Conservation (phyloP, 192 early-diverging fungal species). For the Geranomyces variabilis region DNA sequence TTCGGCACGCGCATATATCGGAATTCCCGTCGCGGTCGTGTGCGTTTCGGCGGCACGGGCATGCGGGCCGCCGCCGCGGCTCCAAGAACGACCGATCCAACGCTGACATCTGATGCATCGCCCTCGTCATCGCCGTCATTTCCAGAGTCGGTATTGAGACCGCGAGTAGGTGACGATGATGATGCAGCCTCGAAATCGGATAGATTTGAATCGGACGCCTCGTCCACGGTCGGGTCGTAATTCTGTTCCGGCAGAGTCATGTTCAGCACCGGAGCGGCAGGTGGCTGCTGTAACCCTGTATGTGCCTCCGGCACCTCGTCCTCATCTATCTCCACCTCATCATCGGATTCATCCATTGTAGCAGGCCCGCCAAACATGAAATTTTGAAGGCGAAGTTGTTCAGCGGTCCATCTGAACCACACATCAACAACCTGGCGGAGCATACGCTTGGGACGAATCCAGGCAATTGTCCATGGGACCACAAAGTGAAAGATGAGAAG, state of each 20-base stretch:
- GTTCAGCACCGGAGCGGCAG: background rate
- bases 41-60: conserved; percentile 24
- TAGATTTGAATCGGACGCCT: background rate
- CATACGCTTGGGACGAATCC: conserved; percentile 63
- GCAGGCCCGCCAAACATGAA: conserved; percentile 79
- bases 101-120: background rate
- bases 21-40: conserved; percentile 53
- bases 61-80: background rate
- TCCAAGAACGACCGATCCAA: background rate
- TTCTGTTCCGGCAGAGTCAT: background rate
- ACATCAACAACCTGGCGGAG: conserved; percentile 56
- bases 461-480: conserved; percentile 66
- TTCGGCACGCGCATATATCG: conserved; percentile 82
- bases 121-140: conserved; percentile 12
- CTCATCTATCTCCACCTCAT: conserved; percentile 40
- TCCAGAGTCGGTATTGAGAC: background rate
- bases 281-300: background rate
- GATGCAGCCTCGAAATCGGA: background rate
- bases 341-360: conserved; percentile 75
- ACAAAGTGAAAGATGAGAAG: conserved; percentile 74
- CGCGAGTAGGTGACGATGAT: background rate
- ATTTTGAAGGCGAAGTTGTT: conserved; percentile 70
- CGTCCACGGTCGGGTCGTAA: background rate
- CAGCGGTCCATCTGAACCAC: conserved; percentile 79
- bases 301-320: conserved; percentile 33